Evolutionary conservation across 2,329 filamentous ascomycete species (phyloP), one percentile per base, ranked within the genome.

Genomic region (Alternaria panax): DNA sequence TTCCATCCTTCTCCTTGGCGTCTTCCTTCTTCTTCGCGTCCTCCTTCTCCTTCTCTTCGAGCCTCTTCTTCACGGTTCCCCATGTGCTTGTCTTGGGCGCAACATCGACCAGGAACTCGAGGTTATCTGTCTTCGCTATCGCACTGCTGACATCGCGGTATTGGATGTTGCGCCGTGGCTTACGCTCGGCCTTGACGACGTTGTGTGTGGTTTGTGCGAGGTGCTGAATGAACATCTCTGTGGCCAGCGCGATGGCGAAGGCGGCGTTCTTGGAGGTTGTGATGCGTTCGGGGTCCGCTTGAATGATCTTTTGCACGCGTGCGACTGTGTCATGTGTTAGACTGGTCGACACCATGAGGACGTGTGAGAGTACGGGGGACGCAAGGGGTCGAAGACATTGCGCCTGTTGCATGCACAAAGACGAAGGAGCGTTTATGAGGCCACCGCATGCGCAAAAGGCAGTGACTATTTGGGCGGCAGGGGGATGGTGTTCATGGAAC

Each of bases 151-250:
- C 85, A 79, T 99, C 95, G 75, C 92, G 92, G 82, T 99, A 99
- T 78, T 98, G 95, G 63, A 99, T 90, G 73, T 96, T 97, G 61
- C 93, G 88, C 57, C 95, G 86, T 6, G 94, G 94, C 78, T 98
- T 98, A 70, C 90, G 87, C 80, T 98, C 95, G 1, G 93, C 86
- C 75, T 95, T 96, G 70, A 93, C 91, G 71, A 96, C 91, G 72
- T 91, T 93, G 76, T 96, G 89, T 25, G 90, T 90, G 77, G 96
- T 91, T 63, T 90, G 86, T 20, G 93, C 89, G 25, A 99, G 86
- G 77, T 98, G 91, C 78, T 97, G 92, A 67, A 99, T 90, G 81
- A 99, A 98, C 85, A 97, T 89, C 80, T 99, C 95, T 4, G 95
- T 93, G 22, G 95, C 95, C 60, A 97, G 85, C 1, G 94, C 93